Conservation (phyloP, 768 basidiomycete genomes). For the Amanita subjunquillea region DNA sequence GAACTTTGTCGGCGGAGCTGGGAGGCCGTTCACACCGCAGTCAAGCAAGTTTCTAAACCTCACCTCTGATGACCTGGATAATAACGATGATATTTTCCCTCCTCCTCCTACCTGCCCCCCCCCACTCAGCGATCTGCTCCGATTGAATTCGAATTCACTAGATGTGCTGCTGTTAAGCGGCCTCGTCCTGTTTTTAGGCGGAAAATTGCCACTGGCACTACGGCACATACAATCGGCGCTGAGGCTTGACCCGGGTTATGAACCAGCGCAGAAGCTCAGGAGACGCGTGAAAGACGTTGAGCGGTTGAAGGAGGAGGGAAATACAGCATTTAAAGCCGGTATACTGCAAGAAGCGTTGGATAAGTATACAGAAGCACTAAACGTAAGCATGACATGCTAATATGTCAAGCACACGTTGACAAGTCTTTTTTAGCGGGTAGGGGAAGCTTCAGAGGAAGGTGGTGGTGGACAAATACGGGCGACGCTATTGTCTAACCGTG, state of each 20-base stretch:
- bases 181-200: slow-evolving; percentile 64
- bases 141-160: slow-evolving; percentile 62
- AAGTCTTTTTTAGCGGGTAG: slow-evolving; percentile 41
- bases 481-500: slow-evolving; percentile 73
- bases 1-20: slow-evolving; percentile 61
- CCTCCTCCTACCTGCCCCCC: neutral
- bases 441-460: slow-evolving; percentile 57
- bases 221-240: slow-evolving; percentile 66
- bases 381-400: slow-evolving; percentile 28
- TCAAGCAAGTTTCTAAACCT: slow-evolving; percentile 42
- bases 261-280: slow-evolving; percentile 57
- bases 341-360: slow-evolving; percentile 50
- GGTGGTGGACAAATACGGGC: slow-evolving; percentile 77
- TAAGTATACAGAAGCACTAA: slow-evolving; percentile 65
- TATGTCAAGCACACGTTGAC: neutral
- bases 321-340: slow-evolving; percentile 58
- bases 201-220: slow-evolving; percentile 59
- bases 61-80: neutral
- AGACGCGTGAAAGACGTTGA: slow-evolving; percentile 80
- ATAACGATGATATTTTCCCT: slow-evolving; percentile 5
- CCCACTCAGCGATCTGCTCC: slow-evolving; percentile 56
- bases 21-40: slow-evolving; percentile 66
- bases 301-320: slow-evolving; percentile 77
- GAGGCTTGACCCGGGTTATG: slow-evolving; percentile 69
- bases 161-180: slow-evolving; percentile 75